A percentile compares a stretch with the other conserved stretches of the same genome.
These are phyloP conservation scores for Funneliformis geosporum DNA, from an alignment of 192 early-diverging fungal genomes.

Conservation along the genomic window DNA sequence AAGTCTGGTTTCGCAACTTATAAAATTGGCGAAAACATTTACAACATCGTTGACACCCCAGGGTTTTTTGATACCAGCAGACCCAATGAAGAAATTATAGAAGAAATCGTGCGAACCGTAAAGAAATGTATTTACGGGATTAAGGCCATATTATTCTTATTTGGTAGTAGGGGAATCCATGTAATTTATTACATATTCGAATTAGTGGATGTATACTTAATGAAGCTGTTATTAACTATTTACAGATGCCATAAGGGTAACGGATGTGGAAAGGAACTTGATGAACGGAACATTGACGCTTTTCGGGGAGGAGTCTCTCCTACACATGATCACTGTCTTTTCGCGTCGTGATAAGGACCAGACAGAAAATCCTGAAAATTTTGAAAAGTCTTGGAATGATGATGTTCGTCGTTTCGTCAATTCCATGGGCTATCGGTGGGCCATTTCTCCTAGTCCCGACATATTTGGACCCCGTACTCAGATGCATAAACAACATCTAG, in stretches of 20 bases:
- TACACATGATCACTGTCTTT: neutral
- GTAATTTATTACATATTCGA: no score
- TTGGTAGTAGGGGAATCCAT: neutral
- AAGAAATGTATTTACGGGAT: neutral
- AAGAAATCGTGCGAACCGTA: neutral
- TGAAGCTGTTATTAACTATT: neutral
- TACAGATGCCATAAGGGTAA: neutral
- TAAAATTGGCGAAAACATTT: neutral
- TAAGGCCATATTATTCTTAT: conserved; percentile 3
- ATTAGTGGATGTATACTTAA: no score
- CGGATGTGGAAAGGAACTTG: neutral
- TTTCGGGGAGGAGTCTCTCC: neutral
- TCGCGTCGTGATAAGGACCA: neutral
- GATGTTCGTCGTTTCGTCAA: neutral
- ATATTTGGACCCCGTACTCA: neutral
- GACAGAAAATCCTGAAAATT: neutral
- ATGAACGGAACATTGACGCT: neutral
- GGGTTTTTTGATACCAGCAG: neutral
- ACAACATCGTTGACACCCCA: neutral
- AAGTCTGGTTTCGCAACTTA: neutral
- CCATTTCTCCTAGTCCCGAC: neutral
- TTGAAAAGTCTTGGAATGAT: neutral
- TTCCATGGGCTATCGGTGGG: neutral
- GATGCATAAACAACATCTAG: neutral
- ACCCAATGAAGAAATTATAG: neutral